A percentile compares a stretch with the other conserved stretches of the same genome.
phyloP scores from a whole-genome alignment of 2,329 filamentous ascomycete species.

The Amauroascus verrucosus region DNA sequence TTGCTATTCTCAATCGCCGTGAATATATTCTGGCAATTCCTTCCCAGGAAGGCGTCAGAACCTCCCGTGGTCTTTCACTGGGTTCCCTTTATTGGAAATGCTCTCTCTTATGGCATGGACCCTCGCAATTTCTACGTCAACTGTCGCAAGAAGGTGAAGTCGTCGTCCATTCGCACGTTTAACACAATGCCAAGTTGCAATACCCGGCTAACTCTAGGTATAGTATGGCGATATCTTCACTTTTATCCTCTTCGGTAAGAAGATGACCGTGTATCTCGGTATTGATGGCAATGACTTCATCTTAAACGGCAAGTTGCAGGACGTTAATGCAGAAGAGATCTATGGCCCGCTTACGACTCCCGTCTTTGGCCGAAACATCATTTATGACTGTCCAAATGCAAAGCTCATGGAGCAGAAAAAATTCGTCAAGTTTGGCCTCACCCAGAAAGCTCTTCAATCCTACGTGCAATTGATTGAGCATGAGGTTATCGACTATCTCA shows the following conservation, averaged over 20 bases:
- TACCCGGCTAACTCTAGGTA: too few relatives aligned
- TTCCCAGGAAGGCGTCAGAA: constrained; percentile 50
- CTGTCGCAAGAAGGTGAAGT: constrained; percentile 65
- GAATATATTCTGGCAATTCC: too few relatives aligned
- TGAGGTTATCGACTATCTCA: constrained; percentile 57
- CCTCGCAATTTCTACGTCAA: constrained; percentile 73
- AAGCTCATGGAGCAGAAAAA: constrained; percentile 97
- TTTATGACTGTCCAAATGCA: constrained; percentile 82
- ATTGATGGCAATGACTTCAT: constrained; percentile 84
- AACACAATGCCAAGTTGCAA: too few relatives aligned
- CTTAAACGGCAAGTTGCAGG: constrained; percentile 80
- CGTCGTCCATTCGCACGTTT: too few relatives aligned
- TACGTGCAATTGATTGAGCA: constrained; percentile 70
- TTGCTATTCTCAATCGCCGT: too few relatives aligned
- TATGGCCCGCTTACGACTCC: constrained; percentile 65
- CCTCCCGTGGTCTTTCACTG: constrained; percentile 72
- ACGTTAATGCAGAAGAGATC: constrained; percentile 83
- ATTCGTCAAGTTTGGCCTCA: constrained; percentile 57
- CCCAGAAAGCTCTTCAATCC: constrained; percentile 48
- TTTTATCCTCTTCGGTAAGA: constrained; percentile 76
- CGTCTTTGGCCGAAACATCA: constrained; percentile 72
- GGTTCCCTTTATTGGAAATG: constrained; percentile 49
- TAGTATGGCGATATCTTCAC: constrained; percentile 86
- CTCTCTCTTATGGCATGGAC: constrained; percentile 38
- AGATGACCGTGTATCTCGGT: constrained; percentile 76